Evolutionary conservation across 805 yeast species (phyloP), one percentile per base, ranked within the genome.

Genomic region (Schwanniomyces pseudopolymorphus): DNA sequence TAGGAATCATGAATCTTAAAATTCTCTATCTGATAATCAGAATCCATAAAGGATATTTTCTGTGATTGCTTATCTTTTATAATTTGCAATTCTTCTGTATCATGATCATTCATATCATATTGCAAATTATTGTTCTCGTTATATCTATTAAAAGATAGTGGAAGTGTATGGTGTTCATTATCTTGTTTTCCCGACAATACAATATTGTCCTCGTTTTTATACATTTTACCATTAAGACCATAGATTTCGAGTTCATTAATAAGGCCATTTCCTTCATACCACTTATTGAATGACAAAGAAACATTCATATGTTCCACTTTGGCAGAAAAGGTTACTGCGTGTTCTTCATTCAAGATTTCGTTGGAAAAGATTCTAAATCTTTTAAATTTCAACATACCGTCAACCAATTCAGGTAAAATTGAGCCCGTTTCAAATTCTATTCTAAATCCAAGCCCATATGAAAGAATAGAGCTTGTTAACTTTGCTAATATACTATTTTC

Each of bases 201-300:
- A n/a, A 19, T 21, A 9, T 7, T 22, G 17, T 35, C 46, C 8
- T 60, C 43, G 11, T 25, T 39, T 57, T 61, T 57, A 22, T 42
- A 46, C 6, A 68, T 53, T 35, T 61, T 59, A 8, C 82, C 84
- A 25, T 62, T 61, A 53, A 78, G 54, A 1, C 85, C 85, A 35
- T 60, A 68, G 5, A 80, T 59, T 45, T 78, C 79, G 41, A 79
- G 56, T 46, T 76, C 78, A 38, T 75, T 56, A 24, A 80, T 74
- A 21, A 80, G 58, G 2, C 85, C 85, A 40, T 69, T 68, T 0
- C 84, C 83, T 46, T 74, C 76, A 36, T 75, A 70, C 84, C 84
- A 80, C 56, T 80, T 80, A 35, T 72, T 67, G 47, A 80, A 76
- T 1, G 80, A 74, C 8, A 80, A 59, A 0, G 78, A 69, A 21